These are phyloP conservation scores for Gracilaria gracilis DNA, from an alignment of 23 red algal genomes.

Conservation along the genomic window DNA sequence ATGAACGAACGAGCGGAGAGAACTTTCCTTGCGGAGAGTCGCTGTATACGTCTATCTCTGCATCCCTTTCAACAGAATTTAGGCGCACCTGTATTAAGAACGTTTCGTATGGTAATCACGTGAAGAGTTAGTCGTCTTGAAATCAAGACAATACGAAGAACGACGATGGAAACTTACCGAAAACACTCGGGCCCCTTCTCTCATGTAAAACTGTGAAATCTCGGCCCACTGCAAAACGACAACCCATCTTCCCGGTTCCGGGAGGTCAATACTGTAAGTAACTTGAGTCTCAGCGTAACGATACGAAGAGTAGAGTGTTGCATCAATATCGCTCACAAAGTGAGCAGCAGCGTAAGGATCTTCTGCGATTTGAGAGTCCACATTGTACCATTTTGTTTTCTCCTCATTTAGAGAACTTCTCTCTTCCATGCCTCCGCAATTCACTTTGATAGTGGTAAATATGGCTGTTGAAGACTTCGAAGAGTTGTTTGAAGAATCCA, in stretches of 20 bases:
- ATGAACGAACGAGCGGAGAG: constrained; percentile 38
- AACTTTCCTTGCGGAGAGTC: constrained; percentile 51
- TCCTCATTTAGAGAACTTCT: constrained; percentile 34
- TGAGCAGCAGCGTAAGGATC: constrained; percentile 46
- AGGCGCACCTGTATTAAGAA: constrained; percentile 20
- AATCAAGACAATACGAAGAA: neutral
- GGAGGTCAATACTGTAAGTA: constrained; percentile 36
- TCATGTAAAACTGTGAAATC: constrained; percentile 48
- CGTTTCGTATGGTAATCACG: neutral
- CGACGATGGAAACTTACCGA: constrained; percentile 28
- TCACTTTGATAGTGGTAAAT: constrained; percentile 39
- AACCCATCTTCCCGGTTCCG: constrained; percentile 7
- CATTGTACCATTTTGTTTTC: constrained; percentile 42
- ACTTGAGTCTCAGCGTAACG: constrained; percentile 32
- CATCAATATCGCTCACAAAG: constrained; percentile 23
- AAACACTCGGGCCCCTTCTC: constrained; percentile 56
- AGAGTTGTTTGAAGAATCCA: neutral
- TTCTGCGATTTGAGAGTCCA: constrained; percentile 40
- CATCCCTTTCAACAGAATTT: constrained; percentile 24
- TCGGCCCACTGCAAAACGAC: constrained; percentile 60
- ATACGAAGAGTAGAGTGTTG: constrained; percentile 54
- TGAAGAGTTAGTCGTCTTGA: neutral
- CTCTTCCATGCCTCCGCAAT: constrained; percentile 51
- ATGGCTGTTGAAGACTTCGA: neutral
- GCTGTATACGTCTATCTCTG: constrained; percentile 26